Percentiles rank a stretch among this genome's conserved stretches.
Conservation (phyloP, 2,329 filamentous ascomycete species). For the Coniella vitis region DNA sequence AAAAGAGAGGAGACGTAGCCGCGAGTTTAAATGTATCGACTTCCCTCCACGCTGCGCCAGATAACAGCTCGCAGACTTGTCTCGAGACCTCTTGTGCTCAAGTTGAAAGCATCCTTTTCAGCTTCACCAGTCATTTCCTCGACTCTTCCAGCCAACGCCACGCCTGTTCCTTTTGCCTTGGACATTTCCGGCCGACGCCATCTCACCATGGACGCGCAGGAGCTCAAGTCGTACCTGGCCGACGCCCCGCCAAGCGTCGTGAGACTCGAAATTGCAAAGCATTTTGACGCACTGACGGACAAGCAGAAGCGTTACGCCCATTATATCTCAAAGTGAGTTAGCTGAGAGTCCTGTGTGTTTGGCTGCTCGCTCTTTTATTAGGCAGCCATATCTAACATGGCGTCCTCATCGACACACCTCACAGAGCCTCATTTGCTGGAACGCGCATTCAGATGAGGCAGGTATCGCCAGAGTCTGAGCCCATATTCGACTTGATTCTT, state of each 20-base stretch:
- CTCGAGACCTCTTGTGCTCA: slow-evolving; percentile 3
- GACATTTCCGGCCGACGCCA: slow-evolving; percentile 13
- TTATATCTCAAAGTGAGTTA: slow-evolving; percentile 69
- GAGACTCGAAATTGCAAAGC: slow-evolving; percentile 80
- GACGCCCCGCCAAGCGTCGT: slow-evolving; percentile 88
- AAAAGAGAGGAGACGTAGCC: background rate
- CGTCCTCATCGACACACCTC: background rate
- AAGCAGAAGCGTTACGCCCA: slow-evolving; percentile 87
- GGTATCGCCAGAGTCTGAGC: slow-evolving; percentile 73
- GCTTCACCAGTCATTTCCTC: background rate
- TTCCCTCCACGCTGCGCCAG: slow-evolving; percentile 8
- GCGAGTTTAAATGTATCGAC: slow-evolving; percentile 14
- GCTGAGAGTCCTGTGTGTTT: background rate
- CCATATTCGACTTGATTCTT: slow-evolving; percentile 75
- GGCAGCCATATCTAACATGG: background rate
- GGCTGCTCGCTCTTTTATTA: slow-evolving; percentile 4
- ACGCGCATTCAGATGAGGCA: slow-evolving; percentile 74
- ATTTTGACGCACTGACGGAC: slow-evolving; percentile 73
- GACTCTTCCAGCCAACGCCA: background rate
- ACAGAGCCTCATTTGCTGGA: slow-evolving; percentile 68
- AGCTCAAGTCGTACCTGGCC: slow-evolving; percentile 73
- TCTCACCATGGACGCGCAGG: slow-evolving; percentile 49
- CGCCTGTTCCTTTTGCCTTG: background rate
- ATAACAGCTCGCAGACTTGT: slow-evolving; percentile 13
- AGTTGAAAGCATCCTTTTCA: background rate